These are phyloP conservation scores for Beauveria pseudobassiana DNA, from an alignment of 2,329 filamentous ascomycete genomes.

Conservation along the genomic window DNA sequence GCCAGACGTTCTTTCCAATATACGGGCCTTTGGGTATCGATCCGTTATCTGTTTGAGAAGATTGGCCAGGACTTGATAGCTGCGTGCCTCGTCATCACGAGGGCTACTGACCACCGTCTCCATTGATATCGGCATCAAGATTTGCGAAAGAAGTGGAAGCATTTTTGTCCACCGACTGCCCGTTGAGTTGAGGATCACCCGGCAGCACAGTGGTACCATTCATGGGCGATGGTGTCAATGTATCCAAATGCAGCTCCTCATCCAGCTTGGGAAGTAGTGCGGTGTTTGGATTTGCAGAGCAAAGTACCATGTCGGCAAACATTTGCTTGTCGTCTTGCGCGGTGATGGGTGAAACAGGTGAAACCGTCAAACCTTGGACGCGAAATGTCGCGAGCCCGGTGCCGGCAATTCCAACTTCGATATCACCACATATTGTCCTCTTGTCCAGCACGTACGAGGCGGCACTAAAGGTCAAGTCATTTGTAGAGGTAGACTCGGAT, in stretches of 20 bases:
- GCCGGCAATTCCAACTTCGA: background rate
- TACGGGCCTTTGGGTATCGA: constrained; percentile 3
- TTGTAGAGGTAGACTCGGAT: background rate
- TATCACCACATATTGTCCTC: background rate
- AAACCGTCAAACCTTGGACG: background rate
- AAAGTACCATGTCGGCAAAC: constrained; percentile 1
- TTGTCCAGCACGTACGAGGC: background rate
- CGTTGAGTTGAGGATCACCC: no score
- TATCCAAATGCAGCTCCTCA: background rate
- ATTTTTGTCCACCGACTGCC: no score
- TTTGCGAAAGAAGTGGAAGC: background rate
- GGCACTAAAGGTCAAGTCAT: background rate
- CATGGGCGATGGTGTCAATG: background rate
- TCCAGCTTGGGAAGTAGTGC: background rate
- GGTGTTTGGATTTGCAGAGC: background rate
- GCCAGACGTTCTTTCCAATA: background rate
- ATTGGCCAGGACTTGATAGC: background rate
- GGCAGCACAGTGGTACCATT: background rate
- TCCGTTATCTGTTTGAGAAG: constrained; percentile 6
- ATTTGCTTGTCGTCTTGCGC: background rate
- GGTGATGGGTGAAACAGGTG: background rate
- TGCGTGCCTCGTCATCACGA: background rate
- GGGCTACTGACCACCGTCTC: background rate
- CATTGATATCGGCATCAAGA: no score
- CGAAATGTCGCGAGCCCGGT: background rate